A percentile compares a stretch with the other conserved stretches of the same genome.
Evolutionary conservation across 805 yeast species (phyloP).

Genomic region (Candida caryicola): DNA sequence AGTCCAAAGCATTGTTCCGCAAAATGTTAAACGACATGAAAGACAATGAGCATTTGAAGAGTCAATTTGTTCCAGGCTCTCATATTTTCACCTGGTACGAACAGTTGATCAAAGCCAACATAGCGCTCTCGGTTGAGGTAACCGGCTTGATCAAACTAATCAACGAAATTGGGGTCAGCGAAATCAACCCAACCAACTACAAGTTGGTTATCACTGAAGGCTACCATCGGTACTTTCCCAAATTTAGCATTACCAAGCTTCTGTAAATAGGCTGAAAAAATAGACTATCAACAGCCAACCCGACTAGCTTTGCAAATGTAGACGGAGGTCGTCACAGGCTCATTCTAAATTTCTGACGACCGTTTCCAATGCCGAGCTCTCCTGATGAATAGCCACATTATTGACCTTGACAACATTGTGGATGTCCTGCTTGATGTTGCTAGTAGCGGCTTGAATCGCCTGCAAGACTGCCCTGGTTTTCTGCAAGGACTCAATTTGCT

Average conservation of each 20-base stretch:
- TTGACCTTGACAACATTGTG: conserved; percentile 14
- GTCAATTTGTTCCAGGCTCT: conserved; percentile 6
- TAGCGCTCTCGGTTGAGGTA: conserved; percentile 15
- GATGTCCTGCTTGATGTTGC: conserved; percentile 26
- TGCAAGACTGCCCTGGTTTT: conserved; percentile 30
- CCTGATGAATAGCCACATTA: conserved; percentile 13
- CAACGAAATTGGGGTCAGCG: conserved; percentile 1
- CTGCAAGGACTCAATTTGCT: conserved; percentile 18
- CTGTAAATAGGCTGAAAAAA: background rate
- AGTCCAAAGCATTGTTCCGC: conserved; percentile 1
- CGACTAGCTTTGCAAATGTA: no score
- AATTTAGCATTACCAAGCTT: conserved; percentile 7
- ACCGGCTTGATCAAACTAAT: conserved; percentile 10
- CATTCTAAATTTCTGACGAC: no score
- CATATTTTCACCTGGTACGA: conserved; percentile 17
- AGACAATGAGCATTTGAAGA: conserved; percentile 1
- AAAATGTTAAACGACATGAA: conserved; percentile 4
- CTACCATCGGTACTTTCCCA: conserved; percentile 26
- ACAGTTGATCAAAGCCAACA: conserved; percentile 15
- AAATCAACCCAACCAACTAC: conserved; percentile 6
- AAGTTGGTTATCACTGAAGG: conserved; percentile 14
- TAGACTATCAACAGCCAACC: no score
- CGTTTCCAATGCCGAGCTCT: conserved; percentile 6
- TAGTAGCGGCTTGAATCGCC: conserved; percentile 26
- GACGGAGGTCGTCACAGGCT: no score